These are phyloP conservation scores for Durio zibethinus DNA, from an alignment of 345 rosid species.

Conservation along the genomic window DNA sequence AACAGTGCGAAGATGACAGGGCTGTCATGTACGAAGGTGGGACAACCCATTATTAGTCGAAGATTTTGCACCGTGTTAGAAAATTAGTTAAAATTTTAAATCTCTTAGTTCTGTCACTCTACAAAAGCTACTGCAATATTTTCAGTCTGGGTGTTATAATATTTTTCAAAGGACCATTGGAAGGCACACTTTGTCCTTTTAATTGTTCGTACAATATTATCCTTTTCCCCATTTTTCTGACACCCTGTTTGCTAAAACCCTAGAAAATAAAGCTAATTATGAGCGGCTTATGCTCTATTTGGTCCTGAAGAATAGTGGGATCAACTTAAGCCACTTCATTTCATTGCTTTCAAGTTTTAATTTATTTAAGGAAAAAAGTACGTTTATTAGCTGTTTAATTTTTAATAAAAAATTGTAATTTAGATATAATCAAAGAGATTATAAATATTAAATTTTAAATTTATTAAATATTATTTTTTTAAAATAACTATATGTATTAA, in stretches of 20 bases:
- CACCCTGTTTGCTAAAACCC: background rate
- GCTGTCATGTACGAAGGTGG: background rate
- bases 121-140: background rate
- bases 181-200: constrained; percentile 10
- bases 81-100: background rate
- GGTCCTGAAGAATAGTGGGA: background rate
- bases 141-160: background rate
- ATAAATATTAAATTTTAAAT: no score
- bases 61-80: background rate
- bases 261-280: background rate
- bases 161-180: constrained; percentile 1
- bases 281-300: background rate
- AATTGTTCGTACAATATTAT: constrained; percentile 1
- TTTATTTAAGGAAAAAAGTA: no score
- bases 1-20: background rate
- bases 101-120: background rate
- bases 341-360: background rate
- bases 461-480: no score
- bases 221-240: background rate
- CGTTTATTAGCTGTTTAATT: no score
- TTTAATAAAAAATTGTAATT: no score
- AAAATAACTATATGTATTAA: no score
- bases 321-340: background rate
- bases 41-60: background rate
- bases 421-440: no score